Evolutionary conservation across 2,329 filamentous ascomycete species (phyloP), one percentile per base, ranked within the genome.

Genomic region (Clarireedia homoeocarpa): DNA sequence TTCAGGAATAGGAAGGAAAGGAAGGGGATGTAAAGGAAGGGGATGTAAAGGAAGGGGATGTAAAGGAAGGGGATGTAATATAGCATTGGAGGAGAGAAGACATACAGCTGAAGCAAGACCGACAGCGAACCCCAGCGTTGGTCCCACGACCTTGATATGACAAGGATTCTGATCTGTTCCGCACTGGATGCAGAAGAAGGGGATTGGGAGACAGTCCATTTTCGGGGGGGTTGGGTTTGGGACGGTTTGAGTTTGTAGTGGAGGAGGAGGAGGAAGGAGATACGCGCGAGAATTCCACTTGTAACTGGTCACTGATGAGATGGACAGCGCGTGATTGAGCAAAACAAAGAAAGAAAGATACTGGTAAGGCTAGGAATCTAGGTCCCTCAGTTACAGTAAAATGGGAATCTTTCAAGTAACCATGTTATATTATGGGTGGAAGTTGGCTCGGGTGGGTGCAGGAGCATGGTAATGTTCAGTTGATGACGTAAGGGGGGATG

Each of bases 151-250:
- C 65, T 81, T 82, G 64, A 77, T 81, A 59, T 75, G 76, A 55
- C 78, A 82, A 3, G 78, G 79, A 55, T 81, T 82, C 62, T 81
- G 76, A 58, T 80, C 72, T 7, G 77, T 81, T 47, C 69, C 78
- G 66, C 77, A 81, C 66, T 81, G 60, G 27, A 63, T 56, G 26
- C 59, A 64, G 30, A 63, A 38, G 39, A 42, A 59, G 2, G 57
- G 48, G 24, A 62, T 51, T 12, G 57, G 59, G 34, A 59, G 23
- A 40, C 40, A 53, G 30, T 34, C 51, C 45, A n/a, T 48, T 53
- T 9, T 6, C 6, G 34, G 30, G 27, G 23, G 26, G 44, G 5
- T 26, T 23, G 44, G 26, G 7, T 20, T 20, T 20, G 20, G 20
- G 20, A 20, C 20, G 20, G 20, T 20, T 20, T 20, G 20, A 20